phyloP scores from a whole-genome alignment of 768 basidiomycete species.

The Podaxis sp. region DNA sequence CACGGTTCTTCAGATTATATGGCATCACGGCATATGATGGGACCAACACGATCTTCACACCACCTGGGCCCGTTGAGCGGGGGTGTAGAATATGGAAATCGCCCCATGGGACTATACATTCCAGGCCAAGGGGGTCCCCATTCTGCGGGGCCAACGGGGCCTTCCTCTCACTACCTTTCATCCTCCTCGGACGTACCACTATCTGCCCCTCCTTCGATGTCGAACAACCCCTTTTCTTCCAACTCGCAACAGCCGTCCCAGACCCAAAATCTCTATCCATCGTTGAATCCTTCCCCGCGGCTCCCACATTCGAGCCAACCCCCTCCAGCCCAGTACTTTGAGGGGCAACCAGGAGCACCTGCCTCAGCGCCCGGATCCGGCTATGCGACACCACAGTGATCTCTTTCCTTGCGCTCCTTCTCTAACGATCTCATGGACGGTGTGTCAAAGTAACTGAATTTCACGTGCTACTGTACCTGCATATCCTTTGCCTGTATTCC shows the following conservation, averaged over 20 bases:
- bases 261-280: constrained; percentile 35
- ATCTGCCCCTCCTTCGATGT: constrained; percentile 50
- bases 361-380: constrained; percentile 44
- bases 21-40: constrained; percentile 45
- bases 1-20: constrained; percentile 38
- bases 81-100: constrained; percentile 35
- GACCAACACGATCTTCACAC: constrained; percentile 34
- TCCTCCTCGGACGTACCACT: constrained; percentile 46
- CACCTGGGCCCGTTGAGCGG: constrained; percentile 34
- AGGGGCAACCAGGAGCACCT: constrained; percentile 33
- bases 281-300: constrained; percentile 35
- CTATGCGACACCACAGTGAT: constrained; percentile 44
- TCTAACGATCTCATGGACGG: constrained; percentile 16
- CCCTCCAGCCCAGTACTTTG: constrained; percentile 21
- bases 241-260: constrained; percentile 30
- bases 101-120: constrained; percentile 34
- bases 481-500: constrained; percentile 16
- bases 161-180: constrained; percentile 30
- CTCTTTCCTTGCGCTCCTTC: background rate
- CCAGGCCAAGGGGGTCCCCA: constrained; percentile 38
- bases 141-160: constrained; percentile 34
- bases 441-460: constrained; percentile 10
- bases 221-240: constrained; percentile 41
- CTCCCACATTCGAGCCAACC: constrained; percentile 30
- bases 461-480: constrained; percentile 18